Base-by-base conservation (phyloP, 2,329 filamentous ascomycete species). In the Fusarium austroafricanum region DNA sequence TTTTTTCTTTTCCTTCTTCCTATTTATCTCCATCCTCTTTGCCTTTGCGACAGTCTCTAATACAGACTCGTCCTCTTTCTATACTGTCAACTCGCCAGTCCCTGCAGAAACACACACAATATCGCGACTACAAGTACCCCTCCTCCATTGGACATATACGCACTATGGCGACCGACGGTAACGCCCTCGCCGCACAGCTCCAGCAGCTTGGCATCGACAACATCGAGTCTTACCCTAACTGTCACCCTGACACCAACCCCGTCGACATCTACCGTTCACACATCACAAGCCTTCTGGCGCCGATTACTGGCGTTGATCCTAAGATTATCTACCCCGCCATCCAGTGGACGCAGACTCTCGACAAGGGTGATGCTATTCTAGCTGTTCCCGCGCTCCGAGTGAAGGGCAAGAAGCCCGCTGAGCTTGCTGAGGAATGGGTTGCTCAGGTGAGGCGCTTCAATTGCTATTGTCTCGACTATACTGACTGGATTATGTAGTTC, bases 361-460 rank as follows among this genome's bases (percentile, higher is more conserved):
- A 96, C 69, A 93, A 94, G 82, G 93, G 93, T 46, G 93, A 97
- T 79, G 81, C 96, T 71, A 87, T 92, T 53, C 80, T 97, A 45
- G 90, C 93, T 10, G 88, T 93, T 10, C 92, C 93, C 17, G 91
- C 92, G n/a, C 85, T 97, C 67, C 86, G 93, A 65, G 80, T 95
- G 74, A 95, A 91, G 80, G 89, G 89, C 67, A 84, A 84, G 77
- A 91, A 91, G 76, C 88, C 89, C 12, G 81, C 83, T 63, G 87
- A 86, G 70, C 80, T 91, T 52, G 89, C 86, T 14, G 78, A 81
- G 65, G 85, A 92, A 75, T 90, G 88, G 87, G 81, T 82, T 35
- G 81, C 81, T 33, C 87, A 90, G 82, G 89, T 89, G 71, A 51
- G 70, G 43, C 38, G 45, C 45, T 51, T 26, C 12, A 15, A 28